Evolutionary conservation across 306 rosid species (phyloP).

Genomic region (Vigna nakashimae): DNA sequence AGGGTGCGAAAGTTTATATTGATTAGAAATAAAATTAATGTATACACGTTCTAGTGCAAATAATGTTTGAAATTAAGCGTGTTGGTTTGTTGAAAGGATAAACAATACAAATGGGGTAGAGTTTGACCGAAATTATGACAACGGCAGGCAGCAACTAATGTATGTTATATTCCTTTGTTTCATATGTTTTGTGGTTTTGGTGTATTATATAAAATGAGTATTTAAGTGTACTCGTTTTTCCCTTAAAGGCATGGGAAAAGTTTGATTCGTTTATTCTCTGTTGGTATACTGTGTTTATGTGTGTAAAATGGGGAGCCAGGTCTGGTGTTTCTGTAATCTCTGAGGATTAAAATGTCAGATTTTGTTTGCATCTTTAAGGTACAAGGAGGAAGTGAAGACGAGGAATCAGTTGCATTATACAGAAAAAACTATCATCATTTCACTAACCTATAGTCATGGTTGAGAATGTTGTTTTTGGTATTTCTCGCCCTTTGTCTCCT

Average conservation of each 20-base stretch:
- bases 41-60: too few species aligned
- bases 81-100: conserved; percentile 8
- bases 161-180: background rate
- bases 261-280: background rate
- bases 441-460: background rate
- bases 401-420: conserved; percentile 9
- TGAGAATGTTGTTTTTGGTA: too few species aligned
- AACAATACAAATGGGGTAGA: conserved; percentile 29
- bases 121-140: conserved; percentile 34
- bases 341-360: conserved; percentile 36
- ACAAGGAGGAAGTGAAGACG: background rate
- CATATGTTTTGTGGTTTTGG: background rate
- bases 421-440: conserved; percentile 26
- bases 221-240: background rate
- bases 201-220: background rate
- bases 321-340: conserved; percentile 15
- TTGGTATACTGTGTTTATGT: background rate
- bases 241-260: background rate
- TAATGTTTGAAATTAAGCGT: background rate
- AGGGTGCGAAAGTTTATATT: too few species aligned
- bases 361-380: conserved; percentile 26
- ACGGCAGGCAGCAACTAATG: background rate
- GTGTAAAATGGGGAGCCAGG: conserved; percentile 1
- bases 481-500: too few species aligned
- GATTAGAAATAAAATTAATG: too few species aligned